Base-by-base conservation (phyloP, 208 protist species). In the Leishmania turanica region DNA sequence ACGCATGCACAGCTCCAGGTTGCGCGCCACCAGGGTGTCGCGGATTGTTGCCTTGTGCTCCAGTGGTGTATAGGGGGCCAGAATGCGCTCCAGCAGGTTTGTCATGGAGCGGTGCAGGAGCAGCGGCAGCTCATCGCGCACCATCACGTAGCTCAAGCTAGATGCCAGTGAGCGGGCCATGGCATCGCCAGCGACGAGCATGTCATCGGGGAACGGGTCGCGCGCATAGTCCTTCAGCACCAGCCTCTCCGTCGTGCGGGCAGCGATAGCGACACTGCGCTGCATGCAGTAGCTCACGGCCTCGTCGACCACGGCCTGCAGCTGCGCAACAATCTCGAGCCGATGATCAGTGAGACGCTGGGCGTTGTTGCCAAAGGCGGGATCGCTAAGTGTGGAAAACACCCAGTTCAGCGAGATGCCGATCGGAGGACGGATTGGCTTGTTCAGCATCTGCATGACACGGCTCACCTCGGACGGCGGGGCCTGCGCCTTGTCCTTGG, bases 161-260 rank as follows among this genome's bases (percentile, higher is more conserved):
- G 90, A 84, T 27, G 92, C 91, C 42, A 96, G 85, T 9, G 94
- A 96, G 81, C 94, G 94, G 7, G 87, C 82, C 94, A 96, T 97
- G 60, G 87, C 86, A 80, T 97, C 90, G 45, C 86, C 91, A 47
- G 92, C 91, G 27, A 85, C 75, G 37, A 92, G 71, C 81, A 95
- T 90, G 27, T 88, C 87, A 47, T 87, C 80, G 24, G 78, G 54
- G 86, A 99, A 95, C 21, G 90, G 83, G 87, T 99, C 99, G 56
- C 96, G 89, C 4, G 97, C 92, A 89, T 99, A 99, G 88, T 99
- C 99, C 90, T 99, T 99, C 64, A 92, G 60, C 11, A 99, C 85
- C 31, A 99, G 87, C 68, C 98, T 93, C 72, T 88, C 88, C 15
- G 99, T 96, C 45, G 99, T 99, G 65, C 78, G 80, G 45, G 98